Evolutionary conservation across 2,329 filamentous ascomycete genomes (phyloP), one percentile per base, ranked within the genome.

Genomic region (Penicillium paneum): DNA sequence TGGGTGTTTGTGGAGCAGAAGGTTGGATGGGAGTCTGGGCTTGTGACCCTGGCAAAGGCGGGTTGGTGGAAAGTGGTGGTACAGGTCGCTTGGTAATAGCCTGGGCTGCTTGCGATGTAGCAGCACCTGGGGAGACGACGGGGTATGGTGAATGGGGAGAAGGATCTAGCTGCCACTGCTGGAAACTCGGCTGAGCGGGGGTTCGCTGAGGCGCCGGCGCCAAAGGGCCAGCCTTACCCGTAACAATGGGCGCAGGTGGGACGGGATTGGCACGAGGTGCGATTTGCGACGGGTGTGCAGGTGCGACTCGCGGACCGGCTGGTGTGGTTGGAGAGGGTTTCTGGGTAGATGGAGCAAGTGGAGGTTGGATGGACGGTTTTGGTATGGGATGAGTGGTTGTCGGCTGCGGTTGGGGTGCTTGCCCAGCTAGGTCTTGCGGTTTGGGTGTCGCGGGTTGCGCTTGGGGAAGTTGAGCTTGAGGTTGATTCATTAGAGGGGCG

Each of bases 111-210:
- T 64, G 55, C 52, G 64, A 38, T 47, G 51, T 47, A 54, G 59
- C 32, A 50, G 58, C 51, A 24, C 64, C 55, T 17, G 68, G 62
- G 40, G 65, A 61, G 21, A 60, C 44, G 24, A 63, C 58, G 13
- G 66, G 57, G 35, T 67, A 67, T 42, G 68, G 65, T 11, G 68
- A 68, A 43, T 71, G 68, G 32, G 67, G 67, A 32, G 64, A 57
- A 49, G 62, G 61, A 47, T 72, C 68, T 8, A 71, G 60, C 29
- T 71, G 61, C 72, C 71, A 74, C 58, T 74, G 71, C 51, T 72
- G 71, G 54, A 72, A 71, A 47, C 63, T 71, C 36, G 67, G 66
- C 40, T 72, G 68, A 3, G 62, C 61, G 8, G 56, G 64, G 42
- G 60, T 64, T 47, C 63, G 39, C 38, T 62, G 63, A 50, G 62